These are phyloP conservation scores for Kazachstania viticola DNA, from an alignment of 805 yeast genomes.

Conservation along the genomic window DNA sequence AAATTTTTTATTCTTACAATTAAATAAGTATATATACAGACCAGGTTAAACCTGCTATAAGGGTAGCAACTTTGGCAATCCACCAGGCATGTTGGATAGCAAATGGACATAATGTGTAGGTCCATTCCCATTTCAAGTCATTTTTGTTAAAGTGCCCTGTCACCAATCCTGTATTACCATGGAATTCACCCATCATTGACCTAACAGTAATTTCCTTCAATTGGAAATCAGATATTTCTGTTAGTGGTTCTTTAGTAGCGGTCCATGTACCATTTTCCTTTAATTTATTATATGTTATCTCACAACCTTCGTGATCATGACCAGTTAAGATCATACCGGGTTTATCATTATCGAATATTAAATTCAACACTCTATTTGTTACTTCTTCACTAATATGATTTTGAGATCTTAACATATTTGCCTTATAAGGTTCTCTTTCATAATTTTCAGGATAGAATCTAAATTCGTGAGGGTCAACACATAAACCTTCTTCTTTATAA, in stretches of 20 bases:
- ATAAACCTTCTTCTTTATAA: slow-evolving; percentile 68
- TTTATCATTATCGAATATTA: slow-evolving; percentile 53
- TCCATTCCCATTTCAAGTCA: slow-evolving; percentile 47
- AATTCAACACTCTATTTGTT: slow-evolving; percentile 54
- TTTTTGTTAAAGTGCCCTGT: slow-evolving; percentile 52
- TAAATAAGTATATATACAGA: slow-evolving; percentile 13
- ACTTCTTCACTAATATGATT: slow-evolving; percentile 67
- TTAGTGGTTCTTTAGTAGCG: slow-evolving; percentile 13
- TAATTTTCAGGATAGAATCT: slow-evolving; percentile 44
- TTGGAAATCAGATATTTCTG: slow-evolving; percentile 15
- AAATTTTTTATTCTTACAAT: neutral
- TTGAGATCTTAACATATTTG: slow-evolving; percentile 66
- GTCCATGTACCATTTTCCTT: slow-evolving; percentile 39
- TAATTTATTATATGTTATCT: slow-evolving; percentile 46
- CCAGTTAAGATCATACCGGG: slow-evolving; percentile 84
- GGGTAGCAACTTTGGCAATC: slow-evolving; percentile 54
- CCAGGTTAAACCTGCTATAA: slow-evolving; percentile 31
- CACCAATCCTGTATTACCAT: slow-evolving; percentile 78
- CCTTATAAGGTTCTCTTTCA: slow-evolving; percentile 52
- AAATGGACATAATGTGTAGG: slow-evolving; percentile 68
- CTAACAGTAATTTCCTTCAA: slow-evolving; percentile 75
- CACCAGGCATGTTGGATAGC: slow-evolving; percentile 92
- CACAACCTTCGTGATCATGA: slow-evolving; percentile 95
- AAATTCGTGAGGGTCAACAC: slow-evolving; percentile 77
- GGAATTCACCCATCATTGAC: slow-evolving; percentile 93